Evolutionary conservation across 495 filamentous ascomycete species (phyloP).

Genomic region (Daldinia vernicosa): DNA sequence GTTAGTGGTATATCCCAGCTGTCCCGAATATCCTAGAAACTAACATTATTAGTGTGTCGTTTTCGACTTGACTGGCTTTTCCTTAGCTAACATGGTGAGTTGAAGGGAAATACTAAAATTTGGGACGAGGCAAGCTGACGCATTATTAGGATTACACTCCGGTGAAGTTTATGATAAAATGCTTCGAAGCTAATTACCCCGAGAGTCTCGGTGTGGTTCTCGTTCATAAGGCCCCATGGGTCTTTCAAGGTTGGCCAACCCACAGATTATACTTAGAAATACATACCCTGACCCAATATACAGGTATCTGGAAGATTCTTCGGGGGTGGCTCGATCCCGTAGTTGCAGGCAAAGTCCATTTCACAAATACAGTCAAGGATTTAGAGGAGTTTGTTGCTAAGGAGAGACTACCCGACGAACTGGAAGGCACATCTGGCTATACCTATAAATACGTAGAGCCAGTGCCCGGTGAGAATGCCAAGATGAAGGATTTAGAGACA

Average conservation of each 20-base stretch:
- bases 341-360: constrained; percentile 93
- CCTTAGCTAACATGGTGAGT: constrained; percentile 90
- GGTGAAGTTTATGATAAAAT: constrained; percentile 99
- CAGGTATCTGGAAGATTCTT: constrained; percentile 88
- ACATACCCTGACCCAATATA: constrained; percentile 6
- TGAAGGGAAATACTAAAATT: neutral
- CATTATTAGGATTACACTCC: constrained; percentile 84
- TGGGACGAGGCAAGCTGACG: constrained; percentile 31
- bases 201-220: constrained; percentile 90
- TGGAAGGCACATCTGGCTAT: constrained; percentile 86
- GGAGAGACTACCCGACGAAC: constrained; percentile 76
- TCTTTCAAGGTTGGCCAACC: constrained; percentile 76
- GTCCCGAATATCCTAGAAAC: neutral
- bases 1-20: constrained; percentile 61
- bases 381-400: constrained; percentile 77
- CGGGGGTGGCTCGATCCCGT: constrained; percentile 97
- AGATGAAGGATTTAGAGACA: constrained; percentile 72
- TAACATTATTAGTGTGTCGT: constrained; percentile 67
- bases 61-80: constrained; percentile 96
- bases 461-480: constrained; percentile 71
- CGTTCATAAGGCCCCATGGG: constrained; percentile 97
- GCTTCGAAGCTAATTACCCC: constrained; percentile 98
- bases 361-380: constrained; percentile 84
- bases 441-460: constrained; percentile 84
- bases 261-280: constrained; percentile 1